Evolutionary conservation across 148 eudicot genomes (phyloP), one percentile per base, ranked within the genome.

Genomic region (Arctostaphylos glauca): DNA sequence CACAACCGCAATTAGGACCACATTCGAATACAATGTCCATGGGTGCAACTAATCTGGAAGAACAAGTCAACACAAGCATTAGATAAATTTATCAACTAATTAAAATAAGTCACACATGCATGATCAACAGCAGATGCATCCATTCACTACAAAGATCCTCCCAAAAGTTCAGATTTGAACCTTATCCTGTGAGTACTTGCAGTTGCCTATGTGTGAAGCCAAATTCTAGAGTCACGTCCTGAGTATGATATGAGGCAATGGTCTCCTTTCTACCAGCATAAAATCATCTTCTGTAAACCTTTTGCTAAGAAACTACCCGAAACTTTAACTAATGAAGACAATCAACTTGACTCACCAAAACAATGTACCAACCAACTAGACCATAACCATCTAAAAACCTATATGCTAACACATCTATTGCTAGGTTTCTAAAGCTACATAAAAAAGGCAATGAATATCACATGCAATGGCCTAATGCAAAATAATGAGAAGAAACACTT

Each of bases 11-110:
- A 74, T 93, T 91, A 64, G 95, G 94, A 53, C 98, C 97, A 72
- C 99, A 96, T 81, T 96, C 99, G 84, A 94, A 96, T 0, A 96
- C 95, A 59, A 96, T 92, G 59, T 90, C 94, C 81, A 91, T 93
- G 0, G 99, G 95, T 83, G 94, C 98, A 83, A 96, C 83, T 2
- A 96, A 88, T 87, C 99, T 94, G 89, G 48, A 80, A 71, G 80
- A 12, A 73, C 9, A 70, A 49, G 58, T 23, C 31, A 74, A 64
- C 14, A 44, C 23, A 66, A 71, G 72, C 56, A 54, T 59, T 21
- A 58, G 81, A 6, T 21, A 12, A 47, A 53, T 43, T 21, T 58
- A 38, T 3, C 5, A 23, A 85, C 64, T 5, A 58, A 23, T 14
- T 10, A 41, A 56, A 8, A 48, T 3, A 43, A 43, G 15, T 75